A percentile compares a stretch with the other conserved stretches of the same genome.
Conservation (phyloP, 306 rosid genomes). For the Medicago lupulina region DNA sequence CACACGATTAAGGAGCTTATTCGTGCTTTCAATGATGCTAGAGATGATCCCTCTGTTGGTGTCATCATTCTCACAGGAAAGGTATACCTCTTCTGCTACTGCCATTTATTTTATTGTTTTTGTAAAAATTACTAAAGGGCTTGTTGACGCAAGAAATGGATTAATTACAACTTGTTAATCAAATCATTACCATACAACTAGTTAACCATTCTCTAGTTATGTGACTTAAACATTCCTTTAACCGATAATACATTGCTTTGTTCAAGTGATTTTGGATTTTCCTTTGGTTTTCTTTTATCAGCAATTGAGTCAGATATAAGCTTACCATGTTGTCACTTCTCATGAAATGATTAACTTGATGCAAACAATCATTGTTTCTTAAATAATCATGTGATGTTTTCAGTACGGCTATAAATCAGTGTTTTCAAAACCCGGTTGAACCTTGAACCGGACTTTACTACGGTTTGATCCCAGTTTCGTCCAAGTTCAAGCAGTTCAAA, state of each 20-base stretch:
- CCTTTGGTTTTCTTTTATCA: not conserved
- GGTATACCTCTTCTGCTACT: slow-evolving; percentile 44
- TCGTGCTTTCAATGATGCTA: slow-evolving; percentile 76
- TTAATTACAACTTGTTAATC: slow-evolving; percentile 1
- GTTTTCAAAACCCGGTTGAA: not conserved
- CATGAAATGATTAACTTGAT: not conserved
- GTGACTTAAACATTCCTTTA: not conserved
- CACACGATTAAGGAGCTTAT: slow-evolving; percentile 81
- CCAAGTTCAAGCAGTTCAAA: not conserved
- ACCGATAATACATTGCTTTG: not conserved
- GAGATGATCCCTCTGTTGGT: slow-evolving; percentile 80
- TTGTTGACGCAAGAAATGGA: not conserved
- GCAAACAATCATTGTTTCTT: slow-evolving; percentile 19
- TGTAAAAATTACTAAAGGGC: not conserved
- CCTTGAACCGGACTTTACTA: not conserved
- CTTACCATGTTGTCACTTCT: not conserved
- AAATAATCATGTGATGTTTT: not conserved
- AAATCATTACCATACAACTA: not conserved
- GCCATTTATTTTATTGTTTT: not conserved
- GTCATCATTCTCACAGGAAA: slow-evolving; percentile 81
- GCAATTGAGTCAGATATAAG: not conserved
- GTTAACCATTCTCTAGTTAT: not conserved
- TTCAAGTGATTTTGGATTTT: not conserved
- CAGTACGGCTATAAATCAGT: not conserved
- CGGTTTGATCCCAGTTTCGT: not conserved